Evolutionary conservation across 2,329 filamentous ascomycete genomes (phyloP), one percentile per base, ranked within the genome.

Genomic region (Catunica adiposa): DNA sequence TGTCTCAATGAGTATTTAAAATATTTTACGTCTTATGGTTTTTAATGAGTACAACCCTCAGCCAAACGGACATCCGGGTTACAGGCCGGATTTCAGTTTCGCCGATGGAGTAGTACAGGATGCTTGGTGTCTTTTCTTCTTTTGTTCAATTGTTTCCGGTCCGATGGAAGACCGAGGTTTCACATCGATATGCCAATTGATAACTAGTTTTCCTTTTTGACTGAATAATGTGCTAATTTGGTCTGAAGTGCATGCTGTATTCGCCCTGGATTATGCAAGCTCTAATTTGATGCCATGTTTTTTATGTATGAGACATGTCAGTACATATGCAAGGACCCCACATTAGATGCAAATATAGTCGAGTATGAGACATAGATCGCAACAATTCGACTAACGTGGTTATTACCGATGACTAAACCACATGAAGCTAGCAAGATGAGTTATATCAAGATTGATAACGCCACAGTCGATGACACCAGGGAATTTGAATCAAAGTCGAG

Each of bases 51-150:
- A 17, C 37, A 15, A 40, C 29, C 34, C 14, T 20, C 20, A n/a
- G 31, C 34, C 4, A 9, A 15, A 25, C 20, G 44, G 22, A 20
- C 4, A n/a, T 48, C 22, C 22, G 23, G 44, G 11, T 25, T 48
- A 48, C 23, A 48, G 17, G 22, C 44, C 26, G 44, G 17, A 26
- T n/a, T 1, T 48, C 23, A 3, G 44, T 25, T 23, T 1, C 11
- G 11, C 8, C 11, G 7, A 22, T 15, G 44, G 44, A 48, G 22
- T 48, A 22, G 44, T 48, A 48, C 44, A 48, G 44, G 20, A 29
- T 48, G 22, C 22, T 25, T 48, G 11, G 44, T 48, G 44, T n/a
- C 44, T 26, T 48, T 48, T 48, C 40, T 48, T 48, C 44, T 48
- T 11, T 48, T 11, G n/a, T n/a, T 48, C 11, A 11, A 20, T 25